Evolutionary conservation across 148 eudicot species (phyloP), one percentile per base, ranked within the genome.

Genomic region (Polygonum maritimum): DNA sequence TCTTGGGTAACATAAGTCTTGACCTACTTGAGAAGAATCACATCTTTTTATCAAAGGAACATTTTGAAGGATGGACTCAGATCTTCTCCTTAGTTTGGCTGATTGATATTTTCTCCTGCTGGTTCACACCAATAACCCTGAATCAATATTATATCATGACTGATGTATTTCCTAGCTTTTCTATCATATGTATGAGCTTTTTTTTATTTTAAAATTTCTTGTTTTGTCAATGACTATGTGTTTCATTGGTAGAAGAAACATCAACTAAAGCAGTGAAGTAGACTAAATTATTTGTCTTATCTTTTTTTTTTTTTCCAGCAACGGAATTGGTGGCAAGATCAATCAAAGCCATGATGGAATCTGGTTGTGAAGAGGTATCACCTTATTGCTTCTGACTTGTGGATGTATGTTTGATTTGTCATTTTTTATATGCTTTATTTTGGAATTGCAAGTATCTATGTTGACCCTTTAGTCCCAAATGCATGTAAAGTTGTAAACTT

Each of bases 321-420:
- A 90, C 98, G 9, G 94, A 94, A 78, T 87, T 94, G 75, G 98
- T 94, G 58, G 89, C 97, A 39, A 83, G 91, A 87, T 88, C 97
- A 3, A 94, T 94, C 76, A 85, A 83, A 75, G 96, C 86, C 74
- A 94, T 94, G 98, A 94, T 89, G 98, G 90, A 88, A 84, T 94
- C 97, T 77, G 98, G 98, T 79, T 94, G 98, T 77, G 94, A 94
- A 77, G 98, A 94, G 98, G 98, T 94, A 94, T 58, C 21, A 36
- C 71, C 11, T 67, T 67, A 33, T 78, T 67, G n/a, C 74, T 49
- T 60, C 36, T 45, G 45, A 26, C 16, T 60, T 47, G n/a, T 1
- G 31, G 35, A 22, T 74, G 35, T 62, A 47, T 7, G 60, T 60
- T 65, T 15, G 11, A 45, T 73, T 74, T 3, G 13, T n/a, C 21